These are phyloP conservation scores for Dryas alaskensis DNA, from an alignment of 306 rosid species.

Conservation along the genomic window DNA sequence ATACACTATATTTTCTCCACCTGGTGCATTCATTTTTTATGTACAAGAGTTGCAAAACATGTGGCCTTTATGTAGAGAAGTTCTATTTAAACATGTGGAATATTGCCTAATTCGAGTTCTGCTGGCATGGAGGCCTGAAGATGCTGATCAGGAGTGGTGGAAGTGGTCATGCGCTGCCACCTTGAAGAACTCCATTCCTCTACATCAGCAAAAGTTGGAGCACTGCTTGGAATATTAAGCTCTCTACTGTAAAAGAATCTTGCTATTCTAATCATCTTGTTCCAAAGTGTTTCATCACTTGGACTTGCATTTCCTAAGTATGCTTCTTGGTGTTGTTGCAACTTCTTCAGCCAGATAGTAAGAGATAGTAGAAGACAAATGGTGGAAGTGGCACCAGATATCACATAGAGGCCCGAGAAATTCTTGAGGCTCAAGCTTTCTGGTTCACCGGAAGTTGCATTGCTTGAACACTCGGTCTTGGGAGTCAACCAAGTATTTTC, in stretches of 20 bases:
- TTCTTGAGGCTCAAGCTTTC: constrained; percentile 42
- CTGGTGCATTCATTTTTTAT: no score
- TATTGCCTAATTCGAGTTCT: neutral
- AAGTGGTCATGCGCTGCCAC: no score
- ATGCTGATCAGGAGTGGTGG: neutral
- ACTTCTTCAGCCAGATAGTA: constrained; percentile 3
- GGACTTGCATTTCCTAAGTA: neutral
- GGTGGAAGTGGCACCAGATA: constrained; percentile 46
- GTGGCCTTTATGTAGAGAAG: no score
- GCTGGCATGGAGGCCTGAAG: no score
- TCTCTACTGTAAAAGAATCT: neutral
- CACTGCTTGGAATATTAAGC: neutral
- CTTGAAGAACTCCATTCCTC: no score
- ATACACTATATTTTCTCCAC: no score
- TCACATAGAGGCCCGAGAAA: constrained; percentile 47
- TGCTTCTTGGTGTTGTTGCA: neutral
- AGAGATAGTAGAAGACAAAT: constrained; percentile 41
- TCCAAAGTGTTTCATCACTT: neutral
- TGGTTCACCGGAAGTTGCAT: constrained; percentile 6
- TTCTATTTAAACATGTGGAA: no score
- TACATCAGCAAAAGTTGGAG: neutral
- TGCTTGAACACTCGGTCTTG: constrained; percentile 22
- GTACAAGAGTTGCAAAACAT: no score
- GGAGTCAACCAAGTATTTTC: constrained; percentile 45
- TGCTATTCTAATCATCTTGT: neutral